These are phyloP conservation scores for Pichia sp. DNA, from an alignment of 1,139 yeast species.

Conservation along the genomic window DNA sequence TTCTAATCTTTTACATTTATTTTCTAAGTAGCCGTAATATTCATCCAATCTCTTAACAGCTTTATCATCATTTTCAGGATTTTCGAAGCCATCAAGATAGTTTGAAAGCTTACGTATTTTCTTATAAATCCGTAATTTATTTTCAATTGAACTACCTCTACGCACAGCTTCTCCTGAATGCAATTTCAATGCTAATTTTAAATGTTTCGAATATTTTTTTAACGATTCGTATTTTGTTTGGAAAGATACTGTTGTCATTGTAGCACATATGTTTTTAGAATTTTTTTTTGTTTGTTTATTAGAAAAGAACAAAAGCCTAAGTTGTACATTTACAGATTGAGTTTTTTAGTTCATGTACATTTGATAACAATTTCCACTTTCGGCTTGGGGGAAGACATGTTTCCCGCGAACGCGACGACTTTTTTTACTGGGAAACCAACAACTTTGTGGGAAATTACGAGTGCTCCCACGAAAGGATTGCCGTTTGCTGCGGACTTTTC, in stretches of 20 bases:
- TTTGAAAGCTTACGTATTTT: slow-evolving; percentile 9
- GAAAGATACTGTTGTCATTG: neutral
- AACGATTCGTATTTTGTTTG: neutral
- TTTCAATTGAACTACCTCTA: slow-evolving; percentile 8
- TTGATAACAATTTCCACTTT: too few relatives aligned
- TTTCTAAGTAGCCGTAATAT: slow-evolving; percentile 2
- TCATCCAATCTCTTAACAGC: neutral
- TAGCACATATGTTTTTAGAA: neutral
- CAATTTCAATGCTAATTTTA: slow-evolving; percentile 7
- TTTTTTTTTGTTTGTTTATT: neutral
- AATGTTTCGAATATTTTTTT: slow-evolving; percentile 5
- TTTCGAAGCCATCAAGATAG: neutral
- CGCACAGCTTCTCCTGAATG: slow-evolving; percentile 10
- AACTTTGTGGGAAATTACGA: too few relatives aligned
- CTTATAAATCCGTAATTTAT: slow-evolving; percentile 7
- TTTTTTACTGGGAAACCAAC: too few relatives aligned
- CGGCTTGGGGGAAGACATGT: too few relatives aligned
- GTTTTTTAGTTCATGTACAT: too few relatives aligned
- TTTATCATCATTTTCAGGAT: neutral
- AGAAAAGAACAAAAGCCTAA: too few relatives aligned
- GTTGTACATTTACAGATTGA: too few relatives aligned
- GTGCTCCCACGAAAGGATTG: too few relatives aligned
- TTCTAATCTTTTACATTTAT: neutral
- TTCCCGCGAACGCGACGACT: too few relatives aligned
- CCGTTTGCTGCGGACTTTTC: too few relatives aligned